Base-by-base conservation (phyloP, 345 rosid species). In the Aegle marmelos region DNA sequence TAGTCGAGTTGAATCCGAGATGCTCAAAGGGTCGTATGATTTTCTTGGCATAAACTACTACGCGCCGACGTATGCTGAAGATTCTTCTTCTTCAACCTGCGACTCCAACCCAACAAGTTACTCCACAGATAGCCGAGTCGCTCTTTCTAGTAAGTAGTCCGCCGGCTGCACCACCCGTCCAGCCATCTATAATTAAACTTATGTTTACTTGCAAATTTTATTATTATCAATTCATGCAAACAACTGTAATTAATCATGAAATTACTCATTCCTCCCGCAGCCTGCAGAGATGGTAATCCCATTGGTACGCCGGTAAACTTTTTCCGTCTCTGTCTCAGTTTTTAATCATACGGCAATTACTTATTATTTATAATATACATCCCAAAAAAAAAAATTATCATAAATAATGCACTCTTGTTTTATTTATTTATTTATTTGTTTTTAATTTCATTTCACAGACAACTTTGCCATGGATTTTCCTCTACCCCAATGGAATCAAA, bases 21-120 rank as follows among this genome's bases (percentile, higher is more conserved):
- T 89, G 86, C 57, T 90, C 7, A 89, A 82, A 28, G 90, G 87
- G 24, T 90, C 92, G 2, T 64, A 45, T 33, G 78, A 74, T 63
- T 74, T 74, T 74, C 70, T 74, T 27, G 78, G 69, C 22, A 56
- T 74, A 3, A 61, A 74, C 14, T 74, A 62, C 70, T 74, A 74
- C 59, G 79, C 89, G 22, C 70, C 78, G 45, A 57, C 21, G 64
- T 74, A 74, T 30, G 78, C 70, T 9, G 70, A 45, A 34, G n/a
- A 60, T 24, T 22, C 64, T 3, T 27, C 80, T 6, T 68, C 28
- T 27, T 60, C 66, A 31, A 36, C 13, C 27, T 21, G 1, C 24
- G 31, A 11, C 6, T n/a, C 25, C 66, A 34, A 58, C 17, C 22
- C 36, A 19, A 6, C 1, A 63, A 73, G 53, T 25, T 73, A 73